These are phyloP conservation scores for Nemania sp. DNA, from an alignment of 2,329 filamentous ascomycete genomes.

Conservation along the genomic window DNA sequence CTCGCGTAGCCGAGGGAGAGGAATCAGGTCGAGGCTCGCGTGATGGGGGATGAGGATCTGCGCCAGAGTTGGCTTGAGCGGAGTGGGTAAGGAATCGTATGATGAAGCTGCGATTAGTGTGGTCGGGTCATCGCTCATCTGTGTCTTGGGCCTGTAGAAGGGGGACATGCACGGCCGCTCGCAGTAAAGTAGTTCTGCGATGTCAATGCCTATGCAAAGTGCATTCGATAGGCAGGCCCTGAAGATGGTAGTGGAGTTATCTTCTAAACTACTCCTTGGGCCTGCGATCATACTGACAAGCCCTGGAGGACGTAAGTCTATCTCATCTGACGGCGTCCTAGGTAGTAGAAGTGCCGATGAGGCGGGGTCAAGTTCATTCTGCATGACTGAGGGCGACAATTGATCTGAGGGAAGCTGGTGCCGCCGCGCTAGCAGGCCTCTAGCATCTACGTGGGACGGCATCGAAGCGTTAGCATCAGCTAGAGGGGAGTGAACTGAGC, in stretches of 20 bases:
- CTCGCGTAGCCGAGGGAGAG: constrained; percentile 40
- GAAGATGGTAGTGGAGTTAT: constrained; percentile 28
- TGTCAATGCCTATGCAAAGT: constrained; percentile 32
- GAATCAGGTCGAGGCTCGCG: constrained; percentile 43
- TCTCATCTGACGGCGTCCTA: neutral
- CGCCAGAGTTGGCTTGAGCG: constrained; percentile 42
- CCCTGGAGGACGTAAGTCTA: neutral
- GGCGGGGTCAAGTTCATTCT: neutral
- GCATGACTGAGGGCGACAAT: neutral
- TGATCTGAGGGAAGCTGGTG: neutral
- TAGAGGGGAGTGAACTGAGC: neutral
- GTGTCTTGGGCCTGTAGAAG: constrained; percentile 36
- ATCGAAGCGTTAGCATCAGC: neutral
- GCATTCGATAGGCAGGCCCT: constrained; percentile 35
- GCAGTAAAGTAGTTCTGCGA: constrained; percentile 30
- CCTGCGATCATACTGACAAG: neutral
- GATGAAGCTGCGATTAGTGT: constrained; percentile 29
- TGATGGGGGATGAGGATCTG: constrained; percentile 45
- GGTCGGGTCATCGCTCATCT: constrained; percentile 23
- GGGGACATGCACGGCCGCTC: constrained; percentile 36
- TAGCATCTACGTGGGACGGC: neutral
- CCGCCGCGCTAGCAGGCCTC: neutral
- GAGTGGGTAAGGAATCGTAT: constrained; percentile 31
- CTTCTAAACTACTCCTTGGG: constrained; percentile 19
- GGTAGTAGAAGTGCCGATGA: neutral